Conservation (phyloP, 1,284 basidiomycete genomes). For the Thecaphora frezii region DNA sequence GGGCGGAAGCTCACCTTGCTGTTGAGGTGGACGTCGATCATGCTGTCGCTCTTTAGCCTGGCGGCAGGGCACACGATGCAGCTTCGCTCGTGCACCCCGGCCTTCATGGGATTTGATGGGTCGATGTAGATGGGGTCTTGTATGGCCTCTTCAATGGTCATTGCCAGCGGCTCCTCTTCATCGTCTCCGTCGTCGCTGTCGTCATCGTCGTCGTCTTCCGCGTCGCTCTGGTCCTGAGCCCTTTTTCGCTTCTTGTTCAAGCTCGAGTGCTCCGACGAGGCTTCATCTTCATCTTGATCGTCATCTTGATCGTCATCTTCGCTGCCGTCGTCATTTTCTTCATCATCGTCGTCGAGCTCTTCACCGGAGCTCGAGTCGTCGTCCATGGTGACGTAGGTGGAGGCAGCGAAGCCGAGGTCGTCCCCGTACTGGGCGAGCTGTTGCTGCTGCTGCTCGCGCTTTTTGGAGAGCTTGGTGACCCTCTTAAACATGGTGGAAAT, state of each 20-base stretch:
- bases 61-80: conserved; percentile 32
- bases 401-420: background rate
- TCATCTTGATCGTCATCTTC: conserved; percentile 7
- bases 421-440: background rate
- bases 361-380: conserved; percentile 23
- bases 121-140: conserved; percentile 34
- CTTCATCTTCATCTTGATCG: conserved; percentile 3
- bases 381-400: conserved; percentile 14
- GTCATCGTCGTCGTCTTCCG: conserved; percentile 19
- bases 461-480: conserved; percentile 9
- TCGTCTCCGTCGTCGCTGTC: conserved; percentile 22
- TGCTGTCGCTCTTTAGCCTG: conserved; percentile 20
- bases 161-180: conserved; percentile 26
- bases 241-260: conserved; percentile 15
- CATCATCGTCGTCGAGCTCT: conserved; percentile 11
- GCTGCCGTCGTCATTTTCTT: conserved; percentile 17
- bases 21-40: conserved; percentile 20
- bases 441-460: background rate
- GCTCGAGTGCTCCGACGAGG: conserved; percentile 16
- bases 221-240: conserved; percentile 13
- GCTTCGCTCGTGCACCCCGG: conserved; percentile 20
- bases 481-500: conserved; percentile 27
- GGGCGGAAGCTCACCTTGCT: conserved; percentile 12
- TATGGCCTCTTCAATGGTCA: conserved; percentile 24
- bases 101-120: conserved; percentile 30